phyloP scores from a whole-genome alignment of 2,329 filamentous ascomycete genomes.

The Microsporum audouinii region DNA sequence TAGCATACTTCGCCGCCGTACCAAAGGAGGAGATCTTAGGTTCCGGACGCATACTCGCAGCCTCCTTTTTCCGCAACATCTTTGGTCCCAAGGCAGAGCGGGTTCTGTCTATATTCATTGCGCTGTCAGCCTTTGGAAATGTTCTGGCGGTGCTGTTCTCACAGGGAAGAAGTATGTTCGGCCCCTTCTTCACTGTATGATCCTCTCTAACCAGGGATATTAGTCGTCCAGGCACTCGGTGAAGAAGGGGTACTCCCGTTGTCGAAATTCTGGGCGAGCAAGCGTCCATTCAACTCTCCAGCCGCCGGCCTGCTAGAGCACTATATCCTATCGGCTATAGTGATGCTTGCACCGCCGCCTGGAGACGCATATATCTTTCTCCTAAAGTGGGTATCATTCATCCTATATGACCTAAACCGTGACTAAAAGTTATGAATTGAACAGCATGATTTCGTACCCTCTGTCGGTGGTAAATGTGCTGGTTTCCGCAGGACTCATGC shows the following conservation, averaged over 20 bases:
- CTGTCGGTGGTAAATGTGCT: slow-evolving; percentile 41
- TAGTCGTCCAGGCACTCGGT: slow-evolving; percentile 46
- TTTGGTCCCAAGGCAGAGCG: slow-evolving; percentile 45
- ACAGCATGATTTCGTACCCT: slow-evolving; percentile 30
- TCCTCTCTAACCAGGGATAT: not conserved
- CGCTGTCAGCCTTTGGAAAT: slow-evolving; percentile 51
- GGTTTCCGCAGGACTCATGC: slow-evolving; percentile 39
- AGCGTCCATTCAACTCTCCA: slow-evolving; percentile 55
- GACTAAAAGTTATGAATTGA: not conserved
- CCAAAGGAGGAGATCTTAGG: slow-evolving; percentile 44
- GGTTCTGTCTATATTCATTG: slow-evolving; percentile 50
- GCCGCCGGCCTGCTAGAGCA: slow-evolving; percentile 50
- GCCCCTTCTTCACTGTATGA: not conserved
- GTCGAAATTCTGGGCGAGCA: slow-evolving; percentile 56
- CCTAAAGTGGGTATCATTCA: slow-evolving; percentile 26
- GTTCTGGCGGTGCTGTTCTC: slow-evolving; percentile 47
- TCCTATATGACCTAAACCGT: not conserved
- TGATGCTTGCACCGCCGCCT: slow-evolving; percentile 55
- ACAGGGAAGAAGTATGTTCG: slow-evolving; percentile 28
- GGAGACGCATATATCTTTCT: slow-evolving; percentile 58
- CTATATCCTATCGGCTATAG: slow-evolving; percentile 53
- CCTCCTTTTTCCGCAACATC: slow-evolving; percentile 49
- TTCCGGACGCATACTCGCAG: slow-evolving; percentile 45
- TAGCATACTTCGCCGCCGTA: slow-evolving; percentile 50
- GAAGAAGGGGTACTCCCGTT: slow-evolving; percentile 59